Conservation (phyloP, 2,329 filamentous ascomycete species). For the Calonectria pteridis region DNA sequence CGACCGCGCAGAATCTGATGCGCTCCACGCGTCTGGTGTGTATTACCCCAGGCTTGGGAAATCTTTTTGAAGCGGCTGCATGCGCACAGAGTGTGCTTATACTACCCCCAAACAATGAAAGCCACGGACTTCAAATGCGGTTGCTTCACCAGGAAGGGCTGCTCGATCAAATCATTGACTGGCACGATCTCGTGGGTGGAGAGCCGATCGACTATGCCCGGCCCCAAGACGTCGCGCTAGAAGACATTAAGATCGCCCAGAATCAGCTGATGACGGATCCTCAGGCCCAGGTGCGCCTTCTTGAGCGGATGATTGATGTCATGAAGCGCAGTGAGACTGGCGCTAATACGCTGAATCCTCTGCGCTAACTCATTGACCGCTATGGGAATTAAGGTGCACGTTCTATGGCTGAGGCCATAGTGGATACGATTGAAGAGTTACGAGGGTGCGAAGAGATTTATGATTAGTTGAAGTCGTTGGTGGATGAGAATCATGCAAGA, state of each 20-base stretch:
- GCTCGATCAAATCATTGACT: background rate
- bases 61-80: background rate
- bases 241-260: background rate
- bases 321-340: background rate
- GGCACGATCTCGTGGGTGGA: background rate
- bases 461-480: no score
- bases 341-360: background rate
- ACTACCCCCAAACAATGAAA: background rate
- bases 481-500: rapidly evolving
- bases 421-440: background rate
- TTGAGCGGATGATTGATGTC: background rate
- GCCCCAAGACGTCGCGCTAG: background rate
- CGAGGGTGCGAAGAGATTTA: no score
- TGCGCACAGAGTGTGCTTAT: background rate
- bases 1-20: background rate
- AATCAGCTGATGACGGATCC: background rate
- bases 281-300: background rate
- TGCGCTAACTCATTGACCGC: background rate
- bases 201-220: background rate
- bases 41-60: background rate
- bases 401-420: background rate
- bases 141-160: background rate
- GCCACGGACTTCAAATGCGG: background rate
- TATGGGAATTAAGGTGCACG: background rate
- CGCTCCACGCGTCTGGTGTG: background rate